Base-by-base conservation (phyloP, 805 yeast species). In the Starmera amethionina region DNA sequence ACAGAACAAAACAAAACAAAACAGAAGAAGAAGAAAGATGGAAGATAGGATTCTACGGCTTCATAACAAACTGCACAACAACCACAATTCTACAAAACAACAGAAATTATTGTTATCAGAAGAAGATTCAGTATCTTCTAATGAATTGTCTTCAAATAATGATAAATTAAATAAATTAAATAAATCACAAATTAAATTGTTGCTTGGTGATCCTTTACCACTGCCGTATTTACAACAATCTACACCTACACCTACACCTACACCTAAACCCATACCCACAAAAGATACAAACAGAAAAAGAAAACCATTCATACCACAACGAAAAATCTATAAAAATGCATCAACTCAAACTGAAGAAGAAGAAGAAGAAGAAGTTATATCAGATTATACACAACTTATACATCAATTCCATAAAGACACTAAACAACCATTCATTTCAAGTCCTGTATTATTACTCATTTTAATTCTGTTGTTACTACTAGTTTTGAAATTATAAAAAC, bases 201-300 rank as follows among this genome's bases (percentile, higher is more conserved):
- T 38, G 25, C 47, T 65, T 11, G 70, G 70, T 2, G 60, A 59
- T 12, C 71, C 71, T 2, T 36, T 65, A 16, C 70, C 70, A 2
- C 45, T 65, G 31, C 67, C 66, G 1, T 65, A 65, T 40, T 35
- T 55, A 14, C 14, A 5, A 6, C 32, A 30, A 30, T 13, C 14
- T 11, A 8, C 15, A 30, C 9, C 15, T 11, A 4, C 15, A 30
- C 34, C 32, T 22, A 22, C 25, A 22, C 4, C 25, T 22, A 22
- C 25, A 22, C 7, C 25, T n/a, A n/a, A n/a, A 22, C 25, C 7
- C 7, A 22, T 4, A 22, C 25, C 7, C 25, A 22, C 25, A 22
- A 22, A 22, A 22, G 27, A 22, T 7, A 22, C 27, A 22, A 16
- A 16, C 4, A 16, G 18, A 16, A 16, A 16, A 16, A 16, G 18